Conservation (phyloP, 495 filamentous ascomycete genomes). For the Hypomontagnella monticulosa region DNA sequence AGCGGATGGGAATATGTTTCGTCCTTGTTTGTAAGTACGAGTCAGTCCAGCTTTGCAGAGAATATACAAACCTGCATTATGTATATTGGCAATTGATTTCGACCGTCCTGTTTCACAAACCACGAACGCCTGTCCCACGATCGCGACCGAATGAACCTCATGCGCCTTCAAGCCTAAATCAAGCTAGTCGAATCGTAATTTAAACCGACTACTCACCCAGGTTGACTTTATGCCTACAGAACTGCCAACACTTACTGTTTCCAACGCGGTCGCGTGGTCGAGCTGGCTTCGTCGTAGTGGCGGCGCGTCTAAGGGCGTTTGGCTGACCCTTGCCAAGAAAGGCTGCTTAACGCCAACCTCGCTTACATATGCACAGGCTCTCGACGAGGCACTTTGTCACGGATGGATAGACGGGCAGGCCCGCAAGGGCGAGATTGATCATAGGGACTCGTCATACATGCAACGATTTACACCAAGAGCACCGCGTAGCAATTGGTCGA, state of each 20-base stretch:
- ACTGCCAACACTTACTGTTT: slow-evolving; percentile 41
- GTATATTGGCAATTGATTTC: too few species aligned
- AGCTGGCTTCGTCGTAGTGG: slow-evolving; percentile 56
- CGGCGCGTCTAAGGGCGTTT: slow-evolving; percentile 54
- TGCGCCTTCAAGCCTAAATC: too few species aligned
- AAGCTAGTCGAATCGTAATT: too few species aligned
- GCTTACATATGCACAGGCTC: slow-evolving; percentile 61
- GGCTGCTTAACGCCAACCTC: slow-evolving; percentile 51
- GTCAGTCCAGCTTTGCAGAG: too few species aligned
- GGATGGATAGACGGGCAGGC: slow-evolving; percentile 70
- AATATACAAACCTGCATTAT: too few species aligned
- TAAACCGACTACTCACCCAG: neutral
- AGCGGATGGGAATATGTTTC: too few species aligned
- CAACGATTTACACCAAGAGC: slow-evolving; percentile 66
- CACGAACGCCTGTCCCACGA: too few species aligned
- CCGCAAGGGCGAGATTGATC: slow-evolving; percentile 49
- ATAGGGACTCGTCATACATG: slow-evolving; percentile 52
- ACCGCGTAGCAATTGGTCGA: slow-evolving; percentile 63
- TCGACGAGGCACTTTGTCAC: slow-evolving; percentile 65
- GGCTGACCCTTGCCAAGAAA: slow-evolving; percentile 66
- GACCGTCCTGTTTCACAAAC: too few species aligned
- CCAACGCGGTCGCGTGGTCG: slow-evolving; percentile 50
- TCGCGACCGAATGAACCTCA: too few species aligned
- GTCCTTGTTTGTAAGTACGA: too few species aligned
- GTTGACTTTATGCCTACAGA: slow-evolving; percentile 33